Evolutionary conservation across 2,329 filamentous ascomycete species (phyloP).

Genomic region (Xylariomycetidae sp.): DNA sequence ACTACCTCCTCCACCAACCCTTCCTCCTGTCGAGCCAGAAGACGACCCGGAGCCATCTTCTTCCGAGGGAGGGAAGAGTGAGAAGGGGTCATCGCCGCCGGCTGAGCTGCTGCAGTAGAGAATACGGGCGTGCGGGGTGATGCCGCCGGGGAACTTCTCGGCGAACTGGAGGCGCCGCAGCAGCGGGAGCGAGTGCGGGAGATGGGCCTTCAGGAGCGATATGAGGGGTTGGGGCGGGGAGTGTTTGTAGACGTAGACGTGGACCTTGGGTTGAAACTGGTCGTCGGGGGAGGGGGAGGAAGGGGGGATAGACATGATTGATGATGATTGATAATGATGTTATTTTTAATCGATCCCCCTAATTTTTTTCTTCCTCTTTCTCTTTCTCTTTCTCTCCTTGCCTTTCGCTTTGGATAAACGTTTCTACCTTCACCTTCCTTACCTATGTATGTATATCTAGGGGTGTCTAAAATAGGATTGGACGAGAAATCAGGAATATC

Average conservation of each 20-base stretch:
- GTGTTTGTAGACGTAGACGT: constrained; percentile 24
- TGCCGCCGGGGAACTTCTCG: constrained; percentile 31
- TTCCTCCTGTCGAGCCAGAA: constrained; percentile 4
- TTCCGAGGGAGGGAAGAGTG: no score
- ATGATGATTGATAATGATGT: constrained; percentile 1
- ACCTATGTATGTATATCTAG: constrained; percentile 18
- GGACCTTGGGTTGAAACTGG: no score
- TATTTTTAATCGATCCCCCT: no score
- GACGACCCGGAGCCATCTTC: no score
- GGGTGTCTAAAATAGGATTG: no score
- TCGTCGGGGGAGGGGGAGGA: no score
- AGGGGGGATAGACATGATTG: background rate
- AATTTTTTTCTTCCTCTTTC: background rate
- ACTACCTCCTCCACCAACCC: background rate
- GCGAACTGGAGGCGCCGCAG: constrained; percentile 60
- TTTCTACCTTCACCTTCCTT: constrained; percentile 13
- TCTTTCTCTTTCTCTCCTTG: background rate
- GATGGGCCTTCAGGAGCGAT: constrained; percentile 41
- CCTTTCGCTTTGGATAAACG: background rate
- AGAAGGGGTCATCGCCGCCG: constrained; percentile 4
- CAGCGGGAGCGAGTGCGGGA: constrained; percentile 57
- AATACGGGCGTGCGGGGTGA: constrained; percentile 38
- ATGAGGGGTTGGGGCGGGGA: constrained; percentile 34
- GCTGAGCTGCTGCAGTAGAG: constrained; percentile 31
- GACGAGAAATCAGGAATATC: no score